Evolutionary conservation across 192 early-diverging fungal genomes (phyloP), one percentile per base, ranked within the genome.

Genomic region (Rhizoclosmatium sp.): DNA sequence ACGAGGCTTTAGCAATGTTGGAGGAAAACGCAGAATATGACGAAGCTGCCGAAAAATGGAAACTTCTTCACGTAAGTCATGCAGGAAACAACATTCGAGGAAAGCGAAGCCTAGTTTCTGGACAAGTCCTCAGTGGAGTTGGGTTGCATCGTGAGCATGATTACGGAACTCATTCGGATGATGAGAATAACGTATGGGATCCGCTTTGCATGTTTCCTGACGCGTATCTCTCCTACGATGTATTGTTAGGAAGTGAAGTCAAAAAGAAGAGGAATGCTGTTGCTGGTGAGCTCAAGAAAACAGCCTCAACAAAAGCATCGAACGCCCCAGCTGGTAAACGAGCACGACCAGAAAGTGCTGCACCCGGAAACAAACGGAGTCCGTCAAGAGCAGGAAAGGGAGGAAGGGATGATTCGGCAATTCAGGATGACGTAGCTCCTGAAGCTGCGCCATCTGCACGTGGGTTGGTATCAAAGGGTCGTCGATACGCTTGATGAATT

Each of bases 81-180:
- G 89, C 87, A 5, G 90, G 89, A 21, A 90, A 90, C 60, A 89
- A 91, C 71, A 88, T 90, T 58, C 85, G 85, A 23, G 90, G 90
- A 21, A 89, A 87, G 58, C 80, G 87, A 40, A 80, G 82, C 48
- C 65, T 89, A 21, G 80, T 88, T 48, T 72, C 83, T n/a, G 85
- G 83, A 14, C 49, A 83, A 47, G n/a, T 81, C 44, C 3, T 78
- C n/a, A 67, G 68, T 47, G 64, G 49, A 40, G 23, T 31, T 45
- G 54, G 65, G 40, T 71, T 83, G 47, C 84, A 85, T 71, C 75
- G 87, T 19, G 83, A 78, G 19, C 84, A 80, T 48, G 71, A 75
- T 46, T 78, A 69, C 44, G 64, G 47, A 4, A 77, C 62, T 7
- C 65, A 60, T 23, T 76, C 79, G 2, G 86, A 82, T 12, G 76